Base-by-base conservation (phyloP, 768 basidiomycete genomes). In the Ramaria rubella region DNA sequence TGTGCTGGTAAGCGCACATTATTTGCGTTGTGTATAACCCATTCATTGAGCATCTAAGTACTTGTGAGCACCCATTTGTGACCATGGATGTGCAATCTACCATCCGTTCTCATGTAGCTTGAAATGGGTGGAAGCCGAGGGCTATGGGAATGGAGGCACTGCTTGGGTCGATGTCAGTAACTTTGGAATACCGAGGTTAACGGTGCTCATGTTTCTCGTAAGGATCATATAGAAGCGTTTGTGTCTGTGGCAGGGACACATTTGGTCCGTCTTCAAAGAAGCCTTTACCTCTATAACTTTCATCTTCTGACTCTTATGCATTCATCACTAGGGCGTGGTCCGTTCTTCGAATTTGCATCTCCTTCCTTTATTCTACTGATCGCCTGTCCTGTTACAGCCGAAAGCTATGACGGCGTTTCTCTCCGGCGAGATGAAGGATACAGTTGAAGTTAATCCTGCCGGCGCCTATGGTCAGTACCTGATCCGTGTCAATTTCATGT, bases 331-430 rank as follows among this genome's bases (percentile, higher is more conserved):
- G 88, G 88, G 88, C 29, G 88, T 90, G 49, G 90, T 90, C 67
- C 67, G 85, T 67, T 19, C 27, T 23, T 36, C 21, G 9, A 34
- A 14, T 9, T 14, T 15, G 33, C 14, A 49, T 15, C 33, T 33
- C 57, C 4, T 59, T 14, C 27, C 19, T 33, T 44, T 55, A 30
- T 31, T 17, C 23, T 44, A 46, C 15, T 31, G 49, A 24, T 5
- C 49, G 27, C 17, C 33, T n/a, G n/a, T 50, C 27, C 55, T 15
- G n/a, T n/a, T 17, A 43, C 36, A 90, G 90, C 79, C 90, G 1
- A 99, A 97, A 73, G 89, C 94, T 0, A 94, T 97, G 90, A 71
- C 94, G 0, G 94, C 96, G 0, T 91, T 97, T 67, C 74, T 97
- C 38, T 93, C 90, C 0, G 95, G 95, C 11, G 95, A 98, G 71